Conservation (phyloP, 2,329 filamentous ascomycete genomes). For the Gaeumannomyces tritici region DNA sequence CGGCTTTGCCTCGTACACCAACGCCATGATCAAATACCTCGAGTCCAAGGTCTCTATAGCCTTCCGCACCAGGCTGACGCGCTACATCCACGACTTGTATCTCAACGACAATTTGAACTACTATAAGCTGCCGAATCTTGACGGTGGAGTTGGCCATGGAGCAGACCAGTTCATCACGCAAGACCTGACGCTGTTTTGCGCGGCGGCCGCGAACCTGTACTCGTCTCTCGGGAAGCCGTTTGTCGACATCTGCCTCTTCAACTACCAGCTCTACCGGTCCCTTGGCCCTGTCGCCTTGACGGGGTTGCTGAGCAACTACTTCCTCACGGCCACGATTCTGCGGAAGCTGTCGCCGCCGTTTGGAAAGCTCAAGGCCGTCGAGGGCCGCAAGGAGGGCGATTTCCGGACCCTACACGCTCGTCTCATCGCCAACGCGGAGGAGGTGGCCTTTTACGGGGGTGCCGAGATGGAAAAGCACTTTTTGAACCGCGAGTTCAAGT, state of each 20-base stretch:
- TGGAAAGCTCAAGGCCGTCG: conserved; percentile 91
- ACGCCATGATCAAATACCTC: conserved; percentile 97
- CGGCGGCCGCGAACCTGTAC: conserved; percentile 83
- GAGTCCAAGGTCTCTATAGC: conserved; percentile 98
- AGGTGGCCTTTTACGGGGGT: conserved; percentile 94
- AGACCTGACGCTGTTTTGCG: conserved; percentile 91
- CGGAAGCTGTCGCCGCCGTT: conserved; percentile 87
- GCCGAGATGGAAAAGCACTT: conserved; percentile 92
- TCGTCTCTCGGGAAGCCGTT: conserved; percentile 96
- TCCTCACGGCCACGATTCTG: conserved; percentile 83
- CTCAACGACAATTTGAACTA: conserved; percentile 92
- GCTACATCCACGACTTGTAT: conserved; percentile 96
- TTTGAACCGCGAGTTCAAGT: conserved; percentile 84
- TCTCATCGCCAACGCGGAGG: conserved; percentile 92
- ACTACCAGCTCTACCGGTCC: conserved; percentile 90
- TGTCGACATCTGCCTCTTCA: conserved; percentile 96
- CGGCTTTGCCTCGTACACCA: conserved; percentile 89
- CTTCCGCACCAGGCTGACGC: conserved; percentile 85
- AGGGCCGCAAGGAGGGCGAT: conserved; percentile 90
- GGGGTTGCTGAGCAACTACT: conserved; percentile 85
- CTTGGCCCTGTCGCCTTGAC: conserved; percentile 80
- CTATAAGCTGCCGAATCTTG: conserved; percentile 87
- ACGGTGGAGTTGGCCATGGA: conserved; percentile 83
- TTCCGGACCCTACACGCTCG: conserved; percentile 87
- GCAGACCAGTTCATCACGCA: conserved; percentile 98